These are phyloP conservation scores for Remersonia thermophila DNA, from an alignment of 2,329 filamentous ascomycete species.

Conservation along the genomic window DNA sequence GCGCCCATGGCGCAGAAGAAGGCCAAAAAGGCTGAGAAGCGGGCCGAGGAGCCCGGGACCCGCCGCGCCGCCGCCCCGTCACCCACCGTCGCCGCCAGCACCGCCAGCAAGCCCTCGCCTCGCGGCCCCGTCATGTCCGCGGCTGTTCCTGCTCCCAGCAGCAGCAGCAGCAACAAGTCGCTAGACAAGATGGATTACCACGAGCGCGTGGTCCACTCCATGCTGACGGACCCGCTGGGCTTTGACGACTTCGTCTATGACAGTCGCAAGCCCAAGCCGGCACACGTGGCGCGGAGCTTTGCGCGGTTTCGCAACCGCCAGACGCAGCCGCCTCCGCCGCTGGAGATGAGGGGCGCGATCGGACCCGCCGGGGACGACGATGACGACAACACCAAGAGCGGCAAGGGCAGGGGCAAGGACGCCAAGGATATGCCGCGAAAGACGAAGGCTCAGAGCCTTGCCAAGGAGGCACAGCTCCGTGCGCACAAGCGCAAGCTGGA, in stretches of 20 bases:
- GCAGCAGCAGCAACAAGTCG: not conserved
- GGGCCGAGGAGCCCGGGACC: too few relatives aligned
- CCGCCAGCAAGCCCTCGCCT: not conserved
- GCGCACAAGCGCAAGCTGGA: conserved; percentile 6
- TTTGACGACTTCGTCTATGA: conserved; percentile 16
- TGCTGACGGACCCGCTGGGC: conserved; percentile 14
- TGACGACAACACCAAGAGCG: not conserved
- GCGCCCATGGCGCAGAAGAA: too few relatives aligned
- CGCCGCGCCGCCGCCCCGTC: too few relatives aligned
- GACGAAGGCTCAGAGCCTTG: not conserved
- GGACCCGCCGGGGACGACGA: not conserved
- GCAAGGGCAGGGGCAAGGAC: not conserved
- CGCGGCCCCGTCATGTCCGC: too few relatives aligned
- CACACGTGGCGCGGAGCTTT: conserved; percentile 2
- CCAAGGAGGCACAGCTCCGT: conserved; percentile 6
- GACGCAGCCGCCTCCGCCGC: conserved; percentile 2
- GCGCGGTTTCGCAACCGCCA: conserved; percentile 5
- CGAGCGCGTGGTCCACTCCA: conserved; percentile 11
- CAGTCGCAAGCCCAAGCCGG: conserved; percentile 2
- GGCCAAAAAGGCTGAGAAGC: too few relatives aligned
- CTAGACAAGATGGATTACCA: conserved; percentile 9
- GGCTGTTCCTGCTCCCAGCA: not conserved
- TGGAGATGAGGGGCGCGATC: conserved; percentile 12
- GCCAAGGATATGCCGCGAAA: not conserved
- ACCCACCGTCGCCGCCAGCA: not conserved